A percentile compares a stretch with the other conserved stretches of the same genome.
phyloP scores from a whole-genome alignment of 345 rosid species.

The Dimocarpus longan region DNA sequence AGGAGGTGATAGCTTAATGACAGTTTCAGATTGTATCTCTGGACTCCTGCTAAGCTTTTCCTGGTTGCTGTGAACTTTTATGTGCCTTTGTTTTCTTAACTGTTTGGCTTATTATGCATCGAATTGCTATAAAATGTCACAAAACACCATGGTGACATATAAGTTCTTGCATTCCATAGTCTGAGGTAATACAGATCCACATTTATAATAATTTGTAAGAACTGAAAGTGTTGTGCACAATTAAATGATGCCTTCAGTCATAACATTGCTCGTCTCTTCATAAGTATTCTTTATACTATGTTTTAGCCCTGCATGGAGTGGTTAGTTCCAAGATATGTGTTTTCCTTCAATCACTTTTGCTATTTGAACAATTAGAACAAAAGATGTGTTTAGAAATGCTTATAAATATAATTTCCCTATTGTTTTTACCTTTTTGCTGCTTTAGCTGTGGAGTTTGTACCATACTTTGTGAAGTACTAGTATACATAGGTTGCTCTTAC shows the following conservation, averaged over 20 bases:
- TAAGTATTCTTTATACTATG: background rate
- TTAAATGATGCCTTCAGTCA: background rate
- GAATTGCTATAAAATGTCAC: background rate
- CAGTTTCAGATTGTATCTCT: background rate
- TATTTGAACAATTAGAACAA: background rate
- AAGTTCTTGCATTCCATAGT: background rate
- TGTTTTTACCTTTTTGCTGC: background rate
- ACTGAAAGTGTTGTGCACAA: background rate
- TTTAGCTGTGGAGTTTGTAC: background rate
- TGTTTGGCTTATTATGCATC: background rate
- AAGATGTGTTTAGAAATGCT: background rate
- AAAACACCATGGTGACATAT: background rate
- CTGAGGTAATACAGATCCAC: background rate
- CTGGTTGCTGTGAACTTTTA: background rate
- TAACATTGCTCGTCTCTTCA: background rate
- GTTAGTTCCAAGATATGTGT: background rate
- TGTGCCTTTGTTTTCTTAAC: background rate
- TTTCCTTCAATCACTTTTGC: background rate
- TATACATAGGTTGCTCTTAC: slow-evolving; percentile 4
- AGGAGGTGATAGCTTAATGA: background rate
- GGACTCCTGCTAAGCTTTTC: background rate
- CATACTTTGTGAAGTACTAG: background rate
- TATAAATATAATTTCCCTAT: background rate
- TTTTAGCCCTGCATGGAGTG: background rate
- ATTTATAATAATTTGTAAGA: background rate